Conservation (phyloP, 2,329 filamentous ascomycete species). For the Aureobasidium pullulans region DNA sequence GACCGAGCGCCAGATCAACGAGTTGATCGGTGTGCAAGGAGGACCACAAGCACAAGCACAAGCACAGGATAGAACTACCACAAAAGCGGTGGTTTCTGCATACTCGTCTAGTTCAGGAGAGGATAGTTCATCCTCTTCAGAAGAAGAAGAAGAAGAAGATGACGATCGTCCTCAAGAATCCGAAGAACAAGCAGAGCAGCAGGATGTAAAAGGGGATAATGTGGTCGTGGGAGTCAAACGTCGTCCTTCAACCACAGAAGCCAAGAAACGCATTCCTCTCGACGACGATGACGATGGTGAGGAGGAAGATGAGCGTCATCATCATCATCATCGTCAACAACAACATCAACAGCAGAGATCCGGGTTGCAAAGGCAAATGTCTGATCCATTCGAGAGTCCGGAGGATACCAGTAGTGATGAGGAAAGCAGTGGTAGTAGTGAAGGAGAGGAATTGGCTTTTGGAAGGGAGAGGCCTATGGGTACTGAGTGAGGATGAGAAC, state of each 20-base stretch:
- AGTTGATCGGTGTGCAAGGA: conserved; percentile 22
- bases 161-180: conserved; percentile 8
- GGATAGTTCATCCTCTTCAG: conserved; percentile 44
- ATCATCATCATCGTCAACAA: too few species aligned
- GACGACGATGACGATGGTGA: conserved; percentile 11
- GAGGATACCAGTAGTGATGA: not conserved
- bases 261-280: conserved; percentile 25
- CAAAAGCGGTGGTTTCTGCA: conserved; percentile 21
- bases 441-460: not conserved
- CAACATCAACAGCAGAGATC: not conserved
- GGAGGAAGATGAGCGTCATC: not conserved
- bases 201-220: not conserved
- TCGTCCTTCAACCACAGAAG: conserved; percentile 29
- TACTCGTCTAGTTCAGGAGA: conserved; percentile 42
- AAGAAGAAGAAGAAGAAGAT: conserved; percentile 19
- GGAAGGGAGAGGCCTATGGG: not conserved
- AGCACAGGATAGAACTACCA: too few species aligned
- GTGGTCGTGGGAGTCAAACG: conserved; percentile 17
- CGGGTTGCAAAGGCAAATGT: not conserved
- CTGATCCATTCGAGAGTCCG: not conserved
- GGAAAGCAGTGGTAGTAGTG: not conserved
- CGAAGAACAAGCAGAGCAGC: conserved; percentile 19
- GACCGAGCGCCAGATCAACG: conserved; percentile 24
- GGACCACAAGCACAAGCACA: conserved; percentile 23
- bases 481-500: not conserved